Evolutionary conservation across 2,329 filamentous ascomycete genomes (phyloP), one percentile per base, ranked within the genome.

Genomic region (Alternaria conjuncta): DNA sequence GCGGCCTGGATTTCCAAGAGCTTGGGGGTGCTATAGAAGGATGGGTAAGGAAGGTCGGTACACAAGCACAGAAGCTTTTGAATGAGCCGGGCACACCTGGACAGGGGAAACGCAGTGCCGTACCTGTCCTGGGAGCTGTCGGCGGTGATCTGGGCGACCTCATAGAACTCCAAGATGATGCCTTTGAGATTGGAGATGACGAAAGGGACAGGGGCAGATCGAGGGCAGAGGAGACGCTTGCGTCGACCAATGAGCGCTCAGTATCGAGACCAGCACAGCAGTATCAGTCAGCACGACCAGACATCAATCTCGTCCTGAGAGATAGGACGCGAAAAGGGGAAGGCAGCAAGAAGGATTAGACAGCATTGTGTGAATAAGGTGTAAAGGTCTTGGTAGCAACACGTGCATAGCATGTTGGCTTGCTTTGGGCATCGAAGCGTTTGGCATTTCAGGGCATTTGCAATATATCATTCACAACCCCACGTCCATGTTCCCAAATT

Each of bases 21-120:
- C 90, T 97, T 10, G 94, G 94, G 1, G 91, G 93, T 6, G 91
- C 92, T 3, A 90, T 98, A 28, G 96, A 98, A 81, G 91, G 90
- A 1, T 99, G 96, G 94, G 84, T 98, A 63, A 86, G 94, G 64
- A 93, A 93, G 66, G 89, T 97, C 41, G 93, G 93, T 63, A 84
- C 86, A 6, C 90, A 90, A 74, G 85, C 87, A 5, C 75, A 76
- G 18, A 81, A 77, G 50, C 58, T 79, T 10, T 61, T 80, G n/a
- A 65, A 77, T 44, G 78, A 72, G 69, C 78, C 63, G 59, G 74
- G 59, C 57, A 81, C 55, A 4, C 73, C 73, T 9, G 73, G 73
- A 6, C 71, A 74, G 47, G 72, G 75, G 5, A 75, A 71, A 57
- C 61, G 75, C 26, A 73, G 71, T 18, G 75, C 75, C 46, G 74